These are phyloP conservation scores for Neurospora terricola DNA, from an alignment of 495 filamentous ascomycete genomes.

Conservation along the genomic window DNA sequence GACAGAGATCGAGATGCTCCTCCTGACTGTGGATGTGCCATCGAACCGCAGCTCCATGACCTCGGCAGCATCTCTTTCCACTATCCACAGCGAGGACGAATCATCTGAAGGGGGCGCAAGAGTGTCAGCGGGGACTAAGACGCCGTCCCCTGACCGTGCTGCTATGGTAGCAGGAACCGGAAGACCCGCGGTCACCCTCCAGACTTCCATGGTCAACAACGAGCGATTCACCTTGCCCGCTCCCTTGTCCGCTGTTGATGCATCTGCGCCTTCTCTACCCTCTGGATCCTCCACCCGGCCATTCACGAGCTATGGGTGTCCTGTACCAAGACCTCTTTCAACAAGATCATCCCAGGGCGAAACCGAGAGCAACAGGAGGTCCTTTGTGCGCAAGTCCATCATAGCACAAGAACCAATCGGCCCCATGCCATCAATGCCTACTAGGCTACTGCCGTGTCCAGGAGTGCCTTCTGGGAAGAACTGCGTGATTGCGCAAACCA, in stretches of 20 bases:
- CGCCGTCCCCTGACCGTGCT: neutral
- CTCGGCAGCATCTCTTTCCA: slow-evolving; percentile 27
- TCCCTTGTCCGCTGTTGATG: neutral
- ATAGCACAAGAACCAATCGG: neutral
- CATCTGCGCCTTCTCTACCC: neutral
- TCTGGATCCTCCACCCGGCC: neutral
- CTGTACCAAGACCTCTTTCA: neutral
- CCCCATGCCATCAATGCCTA: neutral
- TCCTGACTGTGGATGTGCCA: slow-evolving; percentile 1
- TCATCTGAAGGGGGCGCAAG: slow-evolving; percentile 9
- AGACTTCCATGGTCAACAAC: neutral
- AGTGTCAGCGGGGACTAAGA: neutral
- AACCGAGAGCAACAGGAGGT: neutral
- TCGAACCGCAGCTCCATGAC: slow-evolving; percentile 27
- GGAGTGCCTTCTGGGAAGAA: neutral
- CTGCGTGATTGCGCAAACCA: neutral
- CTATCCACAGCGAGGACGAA: slow-evolving; percentile 36
- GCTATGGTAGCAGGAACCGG: neutral
- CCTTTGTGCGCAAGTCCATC: neutral
- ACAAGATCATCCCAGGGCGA: neutral
- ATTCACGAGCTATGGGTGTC: neutral
- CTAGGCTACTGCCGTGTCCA: slow-evolving; percentile 7
- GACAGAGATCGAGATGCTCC: neutral
- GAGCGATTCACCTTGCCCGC: neutral
- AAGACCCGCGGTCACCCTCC: neutral